Percentiles rank a stretch among this genome's conserved stretches.
Evolutionary conservation across 1,139 yeast genomes (phyloP).

Genomic region (Magnusiomyces magnusii): DNA sequence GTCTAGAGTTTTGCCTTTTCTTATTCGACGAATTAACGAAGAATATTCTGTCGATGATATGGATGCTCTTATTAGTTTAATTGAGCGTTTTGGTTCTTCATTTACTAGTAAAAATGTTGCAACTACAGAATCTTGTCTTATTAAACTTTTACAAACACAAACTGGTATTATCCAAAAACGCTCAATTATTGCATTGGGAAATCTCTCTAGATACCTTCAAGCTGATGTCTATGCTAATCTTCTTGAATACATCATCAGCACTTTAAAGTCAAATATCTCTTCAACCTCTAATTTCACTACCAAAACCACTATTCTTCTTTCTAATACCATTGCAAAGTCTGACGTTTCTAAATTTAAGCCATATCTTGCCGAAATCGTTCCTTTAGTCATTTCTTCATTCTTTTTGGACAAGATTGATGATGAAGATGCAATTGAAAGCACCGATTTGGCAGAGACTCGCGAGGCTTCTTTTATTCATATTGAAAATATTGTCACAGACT

Average conservation of each 20-base stretch:
- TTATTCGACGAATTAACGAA: slow-evolving; percentile 29
- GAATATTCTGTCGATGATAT: slow-evolving; percentile 48
- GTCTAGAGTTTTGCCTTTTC: slow-evolving; percentile 30
- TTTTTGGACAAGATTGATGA: slow-evolving; percentile 17
- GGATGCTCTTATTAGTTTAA: slow-evolving; percentile 55
- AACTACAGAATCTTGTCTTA: slow-evolving; percentile 30
- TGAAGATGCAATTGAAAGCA: slow-evolving; percentile 19
- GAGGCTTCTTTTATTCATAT: slow-evolving; percentile 31
- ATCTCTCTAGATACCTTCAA: slow-evolving; percentile 37
- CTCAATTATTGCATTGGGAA: slow-evolving; percentile 49
- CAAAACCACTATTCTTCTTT: neutral
- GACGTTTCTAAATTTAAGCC: neutral
- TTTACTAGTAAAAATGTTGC: slow-evolving; percentile 40
- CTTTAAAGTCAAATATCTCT: slow-evolving; percentile 16
- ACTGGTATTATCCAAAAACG: slow-evolving; percentile 32
- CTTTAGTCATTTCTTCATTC: slow-evolving; percentile 22
- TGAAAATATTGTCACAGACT: slow-evolving; percentile 26
- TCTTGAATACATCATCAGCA: slow-evolving; percentile 20
- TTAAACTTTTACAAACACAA: slow-evolving; percentile 21
- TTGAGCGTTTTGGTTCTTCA: slow-evolving; percentile 47
- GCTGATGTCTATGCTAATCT: slow-evolving; percentile 27
- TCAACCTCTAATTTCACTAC: neutral
- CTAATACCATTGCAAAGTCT: neutral
- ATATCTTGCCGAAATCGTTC: slow-evolving; percentile 21
- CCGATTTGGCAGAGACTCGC: slow-evolving; percentile 26